Percentiles rank a stretch among this genome's conserved stretches.
Evolutionary conservation across 2,329 filamentous ascomycete genomes (phyloP).

Genomic region (Alternaria angustiovoidea): DNA sequence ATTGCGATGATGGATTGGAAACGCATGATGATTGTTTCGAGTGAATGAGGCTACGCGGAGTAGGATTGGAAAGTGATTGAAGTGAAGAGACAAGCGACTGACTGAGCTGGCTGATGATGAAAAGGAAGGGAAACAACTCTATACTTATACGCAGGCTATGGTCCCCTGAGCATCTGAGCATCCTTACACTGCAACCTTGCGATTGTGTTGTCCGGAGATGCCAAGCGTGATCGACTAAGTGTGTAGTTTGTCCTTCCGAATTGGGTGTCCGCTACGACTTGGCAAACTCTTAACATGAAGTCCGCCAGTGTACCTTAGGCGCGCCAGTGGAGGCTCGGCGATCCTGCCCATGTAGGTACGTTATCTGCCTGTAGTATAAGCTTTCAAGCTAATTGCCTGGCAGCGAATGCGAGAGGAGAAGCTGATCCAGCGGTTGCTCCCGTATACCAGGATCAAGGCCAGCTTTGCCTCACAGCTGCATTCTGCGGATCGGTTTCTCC

Average conservation of each 20-base stretch:
- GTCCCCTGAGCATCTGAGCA: neutral
- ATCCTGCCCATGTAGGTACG: slow-evolving; percentile 8
- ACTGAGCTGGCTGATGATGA: slow-evolving; percentile 15
- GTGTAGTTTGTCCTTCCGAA: slow-evolving; percentile 16
- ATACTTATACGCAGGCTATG: slow-evolving; percentile 19
- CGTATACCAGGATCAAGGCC: slow-evolving; percentile 6
- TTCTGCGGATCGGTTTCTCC: slow-evolving; percentile 5
- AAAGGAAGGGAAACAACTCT: neutral
- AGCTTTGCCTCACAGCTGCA: neutral
- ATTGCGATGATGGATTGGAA: slow-evolving; percentile 33
- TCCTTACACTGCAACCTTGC: slow-evolving; percentile 11
- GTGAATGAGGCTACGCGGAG: slow-evolving; percentile 8
- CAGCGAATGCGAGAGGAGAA: slow-evolving; percentile 13
- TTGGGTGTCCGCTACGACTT: slow-evolving; percentile 11
- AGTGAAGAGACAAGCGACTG: slow-evolving; percentile 24
- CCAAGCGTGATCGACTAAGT: slow-evolving; percentile 15
- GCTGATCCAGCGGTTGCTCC: slow-evolving; percentile 15
- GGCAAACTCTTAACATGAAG: slow-evolving; percentile 17
- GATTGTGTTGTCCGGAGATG: slow-evolving; percentile 7
- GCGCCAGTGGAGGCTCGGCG: neutral
- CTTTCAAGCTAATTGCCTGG: slow-evolving; percentile 9
- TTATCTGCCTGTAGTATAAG: slow-evolving; percentile 13
- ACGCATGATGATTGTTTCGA: slow-evolving; percentile 27
- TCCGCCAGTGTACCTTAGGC: slow-evolving; percentile 5
- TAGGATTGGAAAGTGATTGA: slow-evolving; percentile 10